Percentiles rank a stretch among this genome's conserved stretches.
These are phyloP conservation scores for Plantago ovata DNA, from an alignment of 257 asterid genomes.

Conservation along the genomic window DNA sequence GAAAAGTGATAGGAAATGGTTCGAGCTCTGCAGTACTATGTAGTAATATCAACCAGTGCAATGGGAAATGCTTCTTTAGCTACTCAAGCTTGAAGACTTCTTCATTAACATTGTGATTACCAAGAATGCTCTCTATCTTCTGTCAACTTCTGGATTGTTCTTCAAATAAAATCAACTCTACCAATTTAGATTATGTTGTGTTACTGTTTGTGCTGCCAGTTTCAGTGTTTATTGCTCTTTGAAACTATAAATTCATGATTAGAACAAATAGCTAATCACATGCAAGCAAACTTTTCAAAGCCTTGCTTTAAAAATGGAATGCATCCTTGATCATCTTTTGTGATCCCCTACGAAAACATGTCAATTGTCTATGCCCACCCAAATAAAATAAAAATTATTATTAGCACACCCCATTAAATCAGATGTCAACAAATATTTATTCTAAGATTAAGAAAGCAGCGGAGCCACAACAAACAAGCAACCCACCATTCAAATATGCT, in stretches of 20 bases:
- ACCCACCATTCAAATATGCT: too few species aligned
- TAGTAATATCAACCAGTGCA: constrained; percentile 16
- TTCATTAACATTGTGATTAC: constrained; percentile 12
- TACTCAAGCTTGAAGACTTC: constrained; percentile 20
- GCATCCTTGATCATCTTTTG: too few species aligned
- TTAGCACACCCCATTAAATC: too few species aligned
- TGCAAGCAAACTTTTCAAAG: neutral
- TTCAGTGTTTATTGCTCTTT: neutral
- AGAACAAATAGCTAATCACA: neutral
- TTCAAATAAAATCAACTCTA: constrained; percentile 2
- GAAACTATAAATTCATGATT: neutral
- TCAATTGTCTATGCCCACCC: too few species aligned
- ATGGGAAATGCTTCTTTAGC: constrained; percentile 12
- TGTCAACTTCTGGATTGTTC: constrained; percentile 42
- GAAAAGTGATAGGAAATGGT: constrained; percentile 28
- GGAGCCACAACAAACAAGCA: too few species aligned
- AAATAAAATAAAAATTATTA: too few species aligned
- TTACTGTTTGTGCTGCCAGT: neutral
- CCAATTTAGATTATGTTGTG: neutral
- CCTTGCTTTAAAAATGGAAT: too few species aligned
- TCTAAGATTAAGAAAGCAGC: too few species aligned
- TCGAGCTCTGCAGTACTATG: neutral
- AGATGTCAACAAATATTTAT: too few species aligned
- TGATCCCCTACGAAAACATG: too few species aligned
- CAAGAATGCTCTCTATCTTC: constrained; percentile 77